phyloP scores from a whole-genome alignment of 371 early-diverging fungal species.

The Mucor sp. region DNA sequence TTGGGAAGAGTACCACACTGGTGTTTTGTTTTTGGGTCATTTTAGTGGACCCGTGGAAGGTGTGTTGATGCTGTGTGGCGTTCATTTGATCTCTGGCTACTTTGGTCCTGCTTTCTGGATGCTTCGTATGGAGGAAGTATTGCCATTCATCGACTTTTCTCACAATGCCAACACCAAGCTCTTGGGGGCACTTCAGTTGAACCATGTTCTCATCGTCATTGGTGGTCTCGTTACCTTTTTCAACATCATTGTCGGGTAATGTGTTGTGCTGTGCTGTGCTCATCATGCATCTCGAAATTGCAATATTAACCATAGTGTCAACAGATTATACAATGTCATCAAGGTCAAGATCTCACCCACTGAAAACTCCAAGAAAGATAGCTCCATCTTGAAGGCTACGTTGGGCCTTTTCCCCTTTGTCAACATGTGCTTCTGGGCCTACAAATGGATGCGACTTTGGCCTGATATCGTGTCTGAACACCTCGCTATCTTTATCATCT shows the following conservation, averaged over 20 bases:
- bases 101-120: conserved; percentile 50
- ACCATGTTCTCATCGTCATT: conserved; percentile 62
- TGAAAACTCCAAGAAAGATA: conserved; percentile 45
- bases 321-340: conserved; percentile 35
- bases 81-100: conserved; percentile 69
- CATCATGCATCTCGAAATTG: background rate
- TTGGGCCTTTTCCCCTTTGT: conserved; percentile 69
- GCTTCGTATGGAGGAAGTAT: conserved; percentile 33
- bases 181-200: conserved; percentile 59
- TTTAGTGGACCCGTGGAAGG: conserved; percentile 98
- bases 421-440: conserved; percentile 53
- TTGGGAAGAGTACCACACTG: conserved; percentile 97
- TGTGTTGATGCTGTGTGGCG: conserved; percentile 69
- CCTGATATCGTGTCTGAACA: conserved; percentile 67
- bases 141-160: conserved; percentile 27
- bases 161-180: conserved; percentile 26
- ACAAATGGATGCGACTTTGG: conserved; percentile 74
- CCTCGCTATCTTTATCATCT: conserved; percentile 67
- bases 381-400: conserved; percentile 56
- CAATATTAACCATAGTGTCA: background rate
- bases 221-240: conserved; percentile 58
- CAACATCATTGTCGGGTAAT: conserved; percentile 63
- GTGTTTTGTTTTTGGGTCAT: conserved; percentile 85
- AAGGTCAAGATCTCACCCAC: conserved; percentile 35
- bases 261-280: background rate